A percentile compares a stretch with the other conserved stretches of the same genome.
Conservation (phyloP, 2,329 filamentous ascomycete species). For the Byssoonygena ceratinophila region DNA sequence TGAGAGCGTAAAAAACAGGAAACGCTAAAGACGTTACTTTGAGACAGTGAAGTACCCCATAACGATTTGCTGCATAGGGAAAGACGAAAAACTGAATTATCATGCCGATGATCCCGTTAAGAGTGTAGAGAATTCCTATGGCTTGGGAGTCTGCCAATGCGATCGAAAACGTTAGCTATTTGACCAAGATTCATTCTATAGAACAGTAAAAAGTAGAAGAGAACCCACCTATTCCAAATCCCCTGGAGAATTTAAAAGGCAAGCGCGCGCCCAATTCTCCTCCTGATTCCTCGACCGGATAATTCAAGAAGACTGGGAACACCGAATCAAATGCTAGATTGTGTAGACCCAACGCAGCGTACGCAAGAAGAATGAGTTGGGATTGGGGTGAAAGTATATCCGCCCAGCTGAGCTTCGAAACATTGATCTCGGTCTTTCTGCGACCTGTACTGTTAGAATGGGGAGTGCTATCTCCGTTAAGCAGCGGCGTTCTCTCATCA, state of each 20-base stretch:
- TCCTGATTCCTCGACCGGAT: constrained; percentile 48
- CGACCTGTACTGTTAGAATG: constrained; percentile 10
- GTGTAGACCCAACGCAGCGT: constrained; percentile 72
- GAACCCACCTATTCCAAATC: constrained; percentile 55
- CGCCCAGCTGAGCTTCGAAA: constrained; percentile 29
- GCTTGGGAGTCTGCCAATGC: constrained; percentile 48
- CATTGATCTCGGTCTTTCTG: constrained; percentile 26
- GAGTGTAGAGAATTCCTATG: constrained; percentile 76
- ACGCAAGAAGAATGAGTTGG: constrained; percentile 61
- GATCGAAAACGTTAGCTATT: neutral
- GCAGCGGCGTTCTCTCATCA: constrained; percentile 27
- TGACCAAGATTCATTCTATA: neutral
- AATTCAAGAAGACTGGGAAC: constrained; percentile 79
- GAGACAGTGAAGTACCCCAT: constrained; percentile 65
- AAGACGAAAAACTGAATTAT: constrained; percentile 79
- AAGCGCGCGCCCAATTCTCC: constrained; percentile 49
- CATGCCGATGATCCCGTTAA: constrained; percentile 70
- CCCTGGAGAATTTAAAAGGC: constrained; percentile 72
- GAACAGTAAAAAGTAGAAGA: constrained; percentile 13
- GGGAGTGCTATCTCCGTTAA: constrained; percentile 19
- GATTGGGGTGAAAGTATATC: constrained; percentile 68
- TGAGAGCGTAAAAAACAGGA: constrained; percentile 67
- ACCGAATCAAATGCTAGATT: constrained; percentile 77
- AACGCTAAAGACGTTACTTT: constrained; percentile 56
- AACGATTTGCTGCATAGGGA: constrained; percentile 59